A percentile compares a stretch with the other conserved stretches of the same genome.
Conservation (phyloP, 306 rosid species). For the Acacia acuminata region DNA sequence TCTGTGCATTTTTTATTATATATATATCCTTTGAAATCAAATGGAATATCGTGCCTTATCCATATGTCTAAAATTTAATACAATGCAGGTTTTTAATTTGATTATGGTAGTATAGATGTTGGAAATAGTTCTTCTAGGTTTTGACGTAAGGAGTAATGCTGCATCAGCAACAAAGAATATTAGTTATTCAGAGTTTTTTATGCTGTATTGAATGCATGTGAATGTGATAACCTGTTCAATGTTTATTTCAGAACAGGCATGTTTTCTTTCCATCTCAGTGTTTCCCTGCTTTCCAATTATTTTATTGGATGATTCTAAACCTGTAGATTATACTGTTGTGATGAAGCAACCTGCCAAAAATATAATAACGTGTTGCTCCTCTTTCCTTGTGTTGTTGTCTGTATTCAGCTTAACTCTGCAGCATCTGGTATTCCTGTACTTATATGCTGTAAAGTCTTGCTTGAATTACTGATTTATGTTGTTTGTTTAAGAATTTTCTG, state of each 20-base stretch:
- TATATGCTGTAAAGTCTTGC: background rate
- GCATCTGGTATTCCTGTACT: background rate
- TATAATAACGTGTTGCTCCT: background rate
- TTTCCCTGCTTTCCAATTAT: background rate
- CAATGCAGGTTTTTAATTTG: slow-evolving; percentile 15
- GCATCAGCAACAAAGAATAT: background rate
- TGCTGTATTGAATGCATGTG: background rate
- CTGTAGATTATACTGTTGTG: background rate
- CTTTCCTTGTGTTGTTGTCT: slow-evolving; percentile 14
- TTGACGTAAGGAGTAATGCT: background rate
- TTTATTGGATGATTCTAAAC: background rate
- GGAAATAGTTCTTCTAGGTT: slow-evolving; percentile 12
- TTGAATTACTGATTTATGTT: background rate
- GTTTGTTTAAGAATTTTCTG: background rate
- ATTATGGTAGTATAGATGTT: slow-evolving; percentile 16
- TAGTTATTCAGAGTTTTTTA: background rate
- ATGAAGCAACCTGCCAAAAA: slow-evolving; percentile 3
- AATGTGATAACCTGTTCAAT: background rate
- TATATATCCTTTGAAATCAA: background rate
- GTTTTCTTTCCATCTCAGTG: background rate
- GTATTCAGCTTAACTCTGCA: background rate
- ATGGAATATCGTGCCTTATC: background rate
- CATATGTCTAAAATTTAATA: background rate
- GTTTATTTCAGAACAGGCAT: background rate
- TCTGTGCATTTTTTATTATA: background rate